Conservation (phyloP, 305 asterid species). For the Petunia hybrid region DNA sequence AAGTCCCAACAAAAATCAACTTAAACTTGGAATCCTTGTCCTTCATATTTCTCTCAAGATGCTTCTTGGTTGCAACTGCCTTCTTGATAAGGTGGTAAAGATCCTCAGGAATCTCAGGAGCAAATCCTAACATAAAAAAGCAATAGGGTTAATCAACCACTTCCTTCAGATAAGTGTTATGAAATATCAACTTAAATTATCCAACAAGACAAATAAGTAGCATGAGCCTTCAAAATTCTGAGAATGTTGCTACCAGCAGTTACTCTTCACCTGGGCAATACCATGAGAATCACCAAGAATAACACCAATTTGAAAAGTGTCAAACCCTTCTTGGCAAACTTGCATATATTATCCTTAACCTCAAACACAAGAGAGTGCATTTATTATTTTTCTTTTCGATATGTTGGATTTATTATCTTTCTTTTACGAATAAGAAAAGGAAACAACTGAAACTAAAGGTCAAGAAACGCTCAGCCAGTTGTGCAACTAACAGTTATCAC, state of each 20-base stretch:
- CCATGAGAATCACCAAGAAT: constrained; percentile 57
- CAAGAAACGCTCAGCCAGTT: background rate
- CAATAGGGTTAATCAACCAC: background rate
- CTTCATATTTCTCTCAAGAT: constrained; percentile 48
- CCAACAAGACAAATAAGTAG: background rate
- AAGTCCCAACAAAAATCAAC: constrained; percentile 45
- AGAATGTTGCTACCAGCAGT: constrained; percentile 38
- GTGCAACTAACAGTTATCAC: background rate
- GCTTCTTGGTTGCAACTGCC: constrained; percentile 45
- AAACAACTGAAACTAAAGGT: background rate
- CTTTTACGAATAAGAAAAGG: background rate
- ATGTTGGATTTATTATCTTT: too few species aligned
- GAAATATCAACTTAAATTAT: background rate
- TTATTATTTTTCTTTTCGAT: background rate
- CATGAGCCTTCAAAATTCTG: constrained; percentile 39
- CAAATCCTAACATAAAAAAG: background rate
- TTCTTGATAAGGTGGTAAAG: constrained; percentile 45
- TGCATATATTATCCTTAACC: constrained; percentile 54
- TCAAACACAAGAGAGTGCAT: constrained; percentile 30
- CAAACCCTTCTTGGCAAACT: constrained; percentile 54
- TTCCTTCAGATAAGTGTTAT: background rate
- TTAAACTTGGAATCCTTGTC: constrained; percentile 47
- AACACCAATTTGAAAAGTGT: constrained; percentile 54
- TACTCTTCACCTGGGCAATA: constrained; percentile 55
- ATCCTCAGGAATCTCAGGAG: constrained; percentile 45